Conservation (phyloP, 2,329 filamentous ascomycete genomes). For the Emericellopsis atlantica region DNA sequence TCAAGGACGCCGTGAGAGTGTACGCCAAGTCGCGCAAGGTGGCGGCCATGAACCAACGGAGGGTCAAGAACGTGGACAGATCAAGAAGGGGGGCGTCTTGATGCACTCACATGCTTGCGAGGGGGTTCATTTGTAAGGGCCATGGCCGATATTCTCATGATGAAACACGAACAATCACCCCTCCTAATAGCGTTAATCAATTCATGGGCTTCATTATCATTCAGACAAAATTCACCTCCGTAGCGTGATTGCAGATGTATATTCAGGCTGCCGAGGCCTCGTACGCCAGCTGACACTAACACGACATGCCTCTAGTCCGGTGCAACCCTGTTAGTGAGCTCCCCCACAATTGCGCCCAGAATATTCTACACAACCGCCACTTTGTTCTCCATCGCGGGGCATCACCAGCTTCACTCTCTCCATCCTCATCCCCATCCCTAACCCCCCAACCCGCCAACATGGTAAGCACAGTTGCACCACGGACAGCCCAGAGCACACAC, state of each 20-base stretch:
- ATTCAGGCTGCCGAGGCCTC: too few species aligned
- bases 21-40: slow-evolving; percentile 53
- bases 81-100: slow-evolving; percentile 8
- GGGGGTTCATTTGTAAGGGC: too few species aligned
- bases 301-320: too few species aligned
- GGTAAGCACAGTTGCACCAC: background rate
- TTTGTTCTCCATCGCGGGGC: slow-evolving; percentile 1
- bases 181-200: too few species aligned
- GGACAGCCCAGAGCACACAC: background rate
- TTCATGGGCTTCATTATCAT: too few species aligned
- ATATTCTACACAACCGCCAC: slow-evolving; percentile 3
- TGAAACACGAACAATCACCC: too few species aligned
- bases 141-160: too few species aligned
- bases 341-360: slow-evolving; percentile 1
- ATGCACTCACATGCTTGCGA: too few species aligned
- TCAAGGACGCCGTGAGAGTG: slow-evolving; percentile 55
- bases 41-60: slow-evolving; percentile 39
- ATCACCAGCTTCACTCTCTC: background rate
- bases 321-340: background rate
- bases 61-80: slow-evolving; percentile 37
- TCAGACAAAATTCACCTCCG: too few species aligned
- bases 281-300: too few species aligned
- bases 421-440: background rate
- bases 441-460: background rate
- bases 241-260: too few species aligned